Base-by-base conservation (phyloP, 2,329 filamentous ascomycete genomes). In the Fusarium miscanthi region DNA sequence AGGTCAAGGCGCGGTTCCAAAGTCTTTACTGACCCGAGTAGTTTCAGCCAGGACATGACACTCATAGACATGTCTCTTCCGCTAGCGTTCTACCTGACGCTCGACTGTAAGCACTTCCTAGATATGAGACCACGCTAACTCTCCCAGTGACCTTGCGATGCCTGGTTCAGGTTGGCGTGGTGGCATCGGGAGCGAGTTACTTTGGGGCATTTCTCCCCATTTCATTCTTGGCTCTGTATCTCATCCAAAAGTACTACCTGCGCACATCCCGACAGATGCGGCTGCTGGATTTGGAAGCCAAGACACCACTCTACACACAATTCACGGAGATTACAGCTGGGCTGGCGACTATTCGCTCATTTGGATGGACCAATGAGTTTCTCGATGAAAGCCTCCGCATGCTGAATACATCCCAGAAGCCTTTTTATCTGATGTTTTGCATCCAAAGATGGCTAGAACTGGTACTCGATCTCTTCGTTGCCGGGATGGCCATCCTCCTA, bases 261-360 rank as follows among this genome's bases (percentile, higher is more conserved):
- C 81, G 84, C 2, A 88, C 87, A 1, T 88, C 86, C 1, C 82
- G 86, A 0, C 86, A 88, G 71, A 75, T 89, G 31, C 81, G 87
- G 17, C 81, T 86, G 11, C 78, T 88, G 4, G 87, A 89, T 54
- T 77, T 89, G 1, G 87, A 89, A 74, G 80, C 82, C 30, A 85
- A 85, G 63, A 82, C 83, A 1, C 85, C 85, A 2, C 79, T 88
- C 1, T 87, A 85, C 71, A 84, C 85, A 1, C 84, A 88, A 45
- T 88, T 88, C 67, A 80, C 82, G 7, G 87, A 89, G 68, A 84
- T 84, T 2, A 74, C 87, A 0, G 78, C 80, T 8, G 87, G 87
- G 0, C 66, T 88, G 1, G 72, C 80, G 1, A 88, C 84, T 2
- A 84, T 89, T 43, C 84, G 87, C 13, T 84, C 87, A 0, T 88